phyloP scores from a whole-genome alignment of 352 stramenopile species.

The Discostella stelligera region DNA sequence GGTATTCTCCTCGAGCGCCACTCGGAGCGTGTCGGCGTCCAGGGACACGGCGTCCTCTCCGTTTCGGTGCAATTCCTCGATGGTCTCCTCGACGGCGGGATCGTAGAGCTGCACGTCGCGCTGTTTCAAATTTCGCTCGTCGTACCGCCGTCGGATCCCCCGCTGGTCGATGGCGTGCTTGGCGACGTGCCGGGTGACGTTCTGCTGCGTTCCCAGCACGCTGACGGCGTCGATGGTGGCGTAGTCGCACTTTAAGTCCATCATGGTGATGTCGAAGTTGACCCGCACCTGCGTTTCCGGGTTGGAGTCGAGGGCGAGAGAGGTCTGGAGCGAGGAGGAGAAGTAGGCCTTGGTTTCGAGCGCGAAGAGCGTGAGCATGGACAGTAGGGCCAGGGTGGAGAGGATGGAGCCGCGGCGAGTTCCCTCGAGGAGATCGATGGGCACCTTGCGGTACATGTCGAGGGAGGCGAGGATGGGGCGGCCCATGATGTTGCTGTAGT shows the following conservation, averaged over 20 bases:
- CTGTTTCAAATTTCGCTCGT: constrained; percentile 76
- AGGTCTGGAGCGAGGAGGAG: constrained; percentile 44
- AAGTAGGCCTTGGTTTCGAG: constrained; percentile 76
- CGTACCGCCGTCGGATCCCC: constrained; percentile 81
- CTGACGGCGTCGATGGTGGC: constrained; percentile 94
- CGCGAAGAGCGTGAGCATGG: constrained; percentile 72
- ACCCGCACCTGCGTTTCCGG: constrained; percentile 84
- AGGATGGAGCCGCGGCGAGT: constrained; percentile 66
- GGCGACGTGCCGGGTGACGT: constrained; percentile 94
- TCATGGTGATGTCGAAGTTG: constrained; percentile 99
- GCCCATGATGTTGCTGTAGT: constrained; percentile 2
- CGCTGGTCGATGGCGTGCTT: constrained; percentile 91
- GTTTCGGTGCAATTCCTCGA: constrained; percentile 77
- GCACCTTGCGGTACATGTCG: constrained; percentile 83
- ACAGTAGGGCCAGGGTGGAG: constrained; percentile 61
- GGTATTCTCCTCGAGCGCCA: constrained; percentile 63
- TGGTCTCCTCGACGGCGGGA: constrained; percentile 48
- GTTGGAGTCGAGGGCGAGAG: constrained; percentile 71
- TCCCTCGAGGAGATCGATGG: constrained; percentile 79
- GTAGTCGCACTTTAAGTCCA: constrained; percentile 92
- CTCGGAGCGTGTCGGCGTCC: constrained; percentile 41
- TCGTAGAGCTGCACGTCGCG: constrained; percentile 76
- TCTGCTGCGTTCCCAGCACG: constrained; percentile 94
- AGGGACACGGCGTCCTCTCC: constrained; percentile 73
- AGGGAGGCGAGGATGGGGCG: constrained; percentile 50